A percentile compares a stretch with the other conserved stretches of the same genome.
Conservation (phyloP, 148 eudicot species). For the Pouteria glomerata region DNA sequence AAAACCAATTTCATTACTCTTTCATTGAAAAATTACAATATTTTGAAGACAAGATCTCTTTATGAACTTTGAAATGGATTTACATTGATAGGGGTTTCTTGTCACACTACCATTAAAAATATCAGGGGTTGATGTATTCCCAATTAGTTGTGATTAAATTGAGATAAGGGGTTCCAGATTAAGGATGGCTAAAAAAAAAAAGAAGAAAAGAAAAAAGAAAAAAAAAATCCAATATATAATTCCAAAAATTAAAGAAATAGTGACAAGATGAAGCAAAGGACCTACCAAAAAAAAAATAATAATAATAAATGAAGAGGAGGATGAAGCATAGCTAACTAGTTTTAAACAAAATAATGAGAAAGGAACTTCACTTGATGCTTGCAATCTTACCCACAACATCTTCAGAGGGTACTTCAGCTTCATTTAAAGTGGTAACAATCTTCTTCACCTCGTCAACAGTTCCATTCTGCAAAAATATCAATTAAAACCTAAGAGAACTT, state of each 20-base stretch:
- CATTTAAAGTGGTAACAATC: slow-evolving; percentile 48
- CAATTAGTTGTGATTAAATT: not conserved
- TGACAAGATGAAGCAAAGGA: not conserved
- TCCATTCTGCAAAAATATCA: slow-evolving; percentile 39
- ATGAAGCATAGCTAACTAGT: not conserved
- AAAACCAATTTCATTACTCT: not conserved
- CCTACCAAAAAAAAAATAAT: too few species aligned
- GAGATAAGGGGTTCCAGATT: not conserved
- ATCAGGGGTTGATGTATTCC: not conserved
- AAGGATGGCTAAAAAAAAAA: not conserved
- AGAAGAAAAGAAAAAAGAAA: too few species aligned
- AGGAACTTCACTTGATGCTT: not conserved
- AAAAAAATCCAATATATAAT: not conserved
- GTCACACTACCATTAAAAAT: too few species aligned
- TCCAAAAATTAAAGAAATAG: not conserved
- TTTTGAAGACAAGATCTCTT: not conserved
- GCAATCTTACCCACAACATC: slow-evolving; percentile 47
- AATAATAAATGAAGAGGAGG: not conserved
- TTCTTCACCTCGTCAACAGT: slow-evolving; percentile 55
- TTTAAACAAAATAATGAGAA: not conserved
- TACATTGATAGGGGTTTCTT: too few species aligned
- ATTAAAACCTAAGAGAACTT: not conserved
- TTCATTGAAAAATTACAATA: not conserved
- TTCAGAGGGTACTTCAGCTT: slow-evolving; percentile 51
- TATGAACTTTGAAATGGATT: not conserved